Evolutionary conservation across 306 rosid species (phyloP).

Genomic region (Ziziphus jujuba): DNA sequence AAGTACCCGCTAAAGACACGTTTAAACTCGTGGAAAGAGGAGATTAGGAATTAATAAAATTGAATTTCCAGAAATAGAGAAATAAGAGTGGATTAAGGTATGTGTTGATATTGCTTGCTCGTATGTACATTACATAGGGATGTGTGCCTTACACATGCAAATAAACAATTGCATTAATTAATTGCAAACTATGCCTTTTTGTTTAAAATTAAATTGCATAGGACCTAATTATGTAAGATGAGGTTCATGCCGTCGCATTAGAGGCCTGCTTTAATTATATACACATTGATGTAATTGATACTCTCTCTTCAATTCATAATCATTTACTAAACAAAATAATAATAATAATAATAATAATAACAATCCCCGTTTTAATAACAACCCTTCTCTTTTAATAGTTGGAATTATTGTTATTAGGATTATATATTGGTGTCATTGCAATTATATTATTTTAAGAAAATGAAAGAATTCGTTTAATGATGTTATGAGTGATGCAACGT

Average conservation of each 20-base stretch:
- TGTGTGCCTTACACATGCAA: not conserved
- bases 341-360: no score
- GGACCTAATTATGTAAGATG: no score
- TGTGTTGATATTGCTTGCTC: not conserved
- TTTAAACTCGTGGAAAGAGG: not conserved
- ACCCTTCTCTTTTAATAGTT: no score
- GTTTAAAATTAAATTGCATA: not conserved
- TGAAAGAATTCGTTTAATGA: not conserved
- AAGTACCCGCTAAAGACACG: not conserved
- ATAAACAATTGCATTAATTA: not conserved
- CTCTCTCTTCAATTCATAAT: no score
- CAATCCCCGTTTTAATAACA: no score
- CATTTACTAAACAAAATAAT: no score
- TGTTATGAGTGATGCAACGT: no score
- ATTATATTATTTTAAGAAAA: no score
- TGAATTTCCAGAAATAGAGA: not conserved
- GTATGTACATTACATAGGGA: not conserved
- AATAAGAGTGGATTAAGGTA: not conserved
- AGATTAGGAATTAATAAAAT: not conserved
- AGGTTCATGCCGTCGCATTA: no score
- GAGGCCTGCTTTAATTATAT: not conserved
- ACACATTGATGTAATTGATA: no score
- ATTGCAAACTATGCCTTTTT: not conserved
- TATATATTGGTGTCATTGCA: no score
- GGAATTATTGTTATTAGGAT: no score